These are phyloP conservation scores for Corynascus novoguineensis DNA, from an alignment of 495 filamentous ascomycete species.

Conservation along the genomic window DNA sequence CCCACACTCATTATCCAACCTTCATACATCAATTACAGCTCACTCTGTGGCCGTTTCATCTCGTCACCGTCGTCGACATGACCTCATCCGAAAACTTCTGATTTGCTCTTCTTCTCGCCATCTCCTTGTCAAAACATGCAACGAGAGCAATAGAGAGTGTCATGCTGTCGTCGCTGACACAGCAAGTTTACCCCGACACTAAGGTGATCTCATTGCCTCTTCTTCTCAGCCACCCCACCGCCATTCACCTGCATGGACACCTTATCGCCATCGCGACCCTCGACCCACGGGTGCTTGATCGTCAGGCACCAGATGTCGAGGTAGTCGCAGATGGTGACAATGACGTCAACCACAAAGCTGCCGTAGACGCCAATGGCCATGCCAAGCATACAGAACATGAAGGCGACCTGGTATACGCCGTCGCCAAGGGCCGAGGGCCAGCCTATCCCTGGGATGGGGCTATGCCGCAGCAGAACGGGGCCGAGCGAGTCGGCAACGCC, in stretches of 20 bases:
- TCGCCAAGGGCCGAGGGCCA: constrained; percentile 76
- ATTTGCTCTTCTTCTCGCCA: not conserved
- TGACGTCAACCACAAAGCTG: constrained; percentile 92
- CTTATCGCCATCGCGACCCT: constrained; percentile 32
- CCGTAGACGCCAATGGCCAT: constrained; percentile 81
- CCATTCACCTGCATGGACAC: not conserved
- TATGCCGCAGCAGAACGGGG: constrained; percentile 49
- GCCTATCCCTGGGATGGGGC: constrained; percentile 54
- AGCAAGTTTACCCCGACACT: too few species aligned
- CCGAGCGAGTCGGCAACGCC: constrained; percentile 75
- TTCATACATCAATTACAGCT: not conserved
- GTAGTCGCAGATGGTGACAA: constrained; percentile 95
- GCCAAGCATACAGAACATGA: constrained; percentile 78
- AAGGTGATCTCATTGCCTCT: constrained; percentile 28
- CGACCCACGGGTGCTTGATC: constrained; percentile 73
- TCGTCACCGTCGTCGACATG: not conserved
- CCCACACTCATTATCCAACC: not conserved
- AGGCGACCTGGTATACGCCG: constrained; percentile 74
- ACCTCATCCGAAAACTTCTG: not conserved
- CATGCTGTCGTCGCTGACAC: too few species aligned
- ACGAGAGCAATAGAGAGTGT: too few species aligned
- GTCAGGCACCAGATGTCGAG: constrained; percentile 97
- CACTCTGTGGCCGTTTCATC: not conserved
- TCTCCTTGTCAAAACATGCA: too few species aligned
- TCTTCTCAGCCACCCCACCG: constrained; percentile 22